phyloP scores from a whole-genome alignment of 805 yeast genomes.

The Wickerhamomyces silvicola region DNA sequence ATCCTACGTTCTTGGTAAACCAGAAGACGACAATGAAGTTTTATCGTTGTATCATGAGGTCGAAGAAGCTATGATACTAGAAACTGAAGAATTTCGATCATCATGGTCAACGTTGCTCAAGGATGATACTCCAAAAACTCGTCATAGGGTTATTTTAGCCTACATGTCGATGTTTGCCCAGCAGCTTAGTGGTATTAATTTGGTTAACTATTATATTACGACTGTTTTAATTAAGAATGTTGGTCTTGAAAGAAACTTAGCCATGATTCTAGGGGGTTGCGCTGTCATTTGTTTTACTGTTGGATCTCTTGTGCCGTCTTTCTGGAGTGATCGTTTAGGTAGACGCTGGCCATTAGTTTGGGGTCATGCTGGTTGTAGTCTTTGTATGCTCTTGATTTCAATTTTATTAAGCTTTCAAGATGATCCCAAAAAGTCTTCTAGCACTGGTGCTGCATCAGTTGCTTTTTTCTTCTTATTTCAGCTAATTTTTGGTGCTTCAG shows the following conservation, averaged over 20 bases:
- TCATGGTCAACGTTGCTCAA: slow-evolving; percentile 11
- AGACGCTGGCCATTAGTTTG: slow-evolving; percentile 46
- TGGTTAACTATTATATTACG: slow-evolving; percentile 61
- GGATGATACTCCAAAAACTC: slow-evolving; percentile 41
- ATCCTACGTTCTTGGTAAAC: slow-evolving; percentile 36
- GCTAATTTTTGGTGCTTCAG: slow-evolving; percentile 45
- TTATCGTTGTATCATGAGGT: slow-evolving; percentile 42
- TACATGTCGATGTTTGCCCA: slow-evolving; percentile 63
- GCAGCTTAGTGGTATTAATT: slow-evolving; percentile 68
- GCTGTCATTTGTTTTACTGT: slow-evolving; percentile 3
- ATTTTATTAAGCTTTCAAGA: neutral
- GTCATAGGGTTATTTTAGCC: slow-evolving; percentile 56
- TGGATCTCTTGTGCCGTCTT: slow-evolving; percentile 48
- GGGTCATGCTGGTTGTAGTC: slow-evolving; percentile 1
- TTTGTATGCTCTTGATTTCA: slow-evolving; percentile 2
- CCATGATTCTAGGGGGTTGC: slow-evolving; percentile 55
- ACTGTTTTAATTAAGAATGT: slow-evolving; percentile 48
- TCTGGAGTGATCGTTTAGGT: slow-evolving; percentile 45
- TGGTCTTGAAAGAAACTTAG: slow-evolving; percentile 41
- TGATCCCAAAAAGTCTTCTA: slow-evolving; percentile 29
- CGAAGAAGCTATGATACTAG: slow-evolving; percentile 39
- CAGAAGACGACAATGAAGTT: slow-evolving; percentile 30
- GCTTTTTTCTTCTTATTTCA: slow-evolving; percentile 45
- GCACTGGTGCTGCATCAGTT: slow-evolving; percentile 59
- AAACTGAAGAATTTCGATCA: slow-evolving; percentile 39